Evolutionary conservation across 2,329 filamentous ascomycete species (phyloP), one percentile per base, ranked within the genome.

Genomic region (Penicillium crustosum): DNA sequence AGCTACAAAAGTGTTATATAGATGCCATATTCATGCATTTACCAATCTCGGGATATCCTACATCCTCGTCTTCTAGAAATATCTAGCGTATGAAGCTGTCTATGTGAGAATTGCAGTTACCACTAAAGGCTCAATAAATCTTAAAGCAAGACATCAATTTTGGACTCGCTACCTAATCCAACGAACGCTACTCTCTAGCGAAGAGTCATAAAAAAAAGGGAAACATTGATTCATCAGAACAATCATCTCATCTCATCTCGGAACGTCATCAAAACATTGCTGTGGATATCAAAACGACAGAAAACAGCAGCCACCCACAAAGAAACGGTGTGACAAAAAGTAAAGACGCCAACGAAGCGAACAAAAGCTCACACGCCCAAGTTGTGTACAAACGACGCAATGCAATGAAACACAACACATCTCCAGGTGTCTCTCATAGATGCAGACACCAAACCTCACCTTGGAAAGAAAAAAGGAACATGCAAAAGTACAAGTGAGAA

Each of bases 231-330:
- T 52, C 54, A 44, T 56, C 54, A 56, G 29, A 38, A 27, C 42
- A 39, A 47, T 45, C 19, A 53, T 44, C n/a, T 51, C 45, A 41
- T 44, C n/a, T 55, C 38, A 33, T 38, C n/a, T 44, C 47, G 19
- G 52, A 41, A 54, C 25, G n/a, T 39, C 35, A 55, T 41, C 53
- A 55, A 51, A 43, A 21, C 31, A 53, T 35, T 8, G 49, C 49
- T 41, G 54, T 57, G 54, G 54, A 57, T 53, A 57, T 53, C 54
- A 53, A 48, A 57, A 53, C 49, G 49, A 57, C 21, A 55, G 52
- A 19, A 54, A 54, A 41, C 44, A 55, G 52, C 52, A 49, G 12
- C 52, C 52, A 38, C 23, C 35, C 33, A 21, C 38, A 31, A 41
- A 48, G 33, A 7, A 29, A 13, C 33, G 12, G 13, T 12, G 42